phyloP scores from a whole-genome alignment of 257 asterid species.

The Salvia hispanica region DNA sequence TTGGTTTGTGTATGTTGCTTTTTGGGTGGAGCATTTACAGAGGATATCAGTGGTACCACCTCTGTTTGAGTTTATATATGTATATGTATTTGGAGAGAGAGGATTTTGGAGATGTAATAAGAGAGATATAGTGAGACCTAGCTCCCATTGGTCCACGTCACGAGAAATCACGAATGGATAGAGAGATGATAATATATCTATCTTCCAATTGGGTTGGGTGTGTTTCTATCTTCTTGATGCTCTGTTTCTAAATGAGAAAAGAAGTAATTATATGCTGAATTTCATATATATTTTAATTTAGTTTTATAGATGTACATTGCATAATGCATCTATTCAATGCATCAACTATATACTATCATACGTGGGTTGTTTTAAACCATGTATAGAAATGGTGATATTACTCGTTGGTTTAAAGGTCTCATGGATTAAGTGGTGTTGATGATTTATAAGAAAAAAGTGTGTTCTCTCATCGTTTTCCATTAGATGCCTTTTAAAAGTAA shows the following conservation, averaged over 20 bases:
- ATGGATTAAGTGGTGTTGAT: not conserved
- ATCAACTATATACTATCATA: not conserved
- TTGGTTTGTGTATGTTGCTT: not conserved
- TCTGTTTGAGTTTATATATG: not conserved
- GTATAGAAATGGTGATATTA: too few species aligned
- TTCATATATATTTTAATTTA: too few species aligned
- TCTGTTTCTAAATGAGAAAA: not conserved
- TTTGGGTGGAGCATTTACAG: constrained; percentile 23
- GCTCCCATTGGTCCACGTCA: constrained; percentile 58
- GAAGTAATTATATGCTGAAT: not conserved
- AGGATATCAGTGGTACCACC: not conserved
- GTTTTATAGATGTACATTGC: not conserved
- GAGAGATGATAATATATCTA: constrained; percentile 45
- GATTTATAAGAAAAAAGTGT: too few species aligned
- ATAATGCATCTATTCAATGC: not conserved
- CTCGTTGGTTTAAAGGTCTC: too few species aligned
- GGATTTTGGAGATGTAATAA: not conserved
- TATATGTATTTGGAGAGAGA: constrained; percentile 6
- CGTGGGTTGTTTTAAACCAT: not conserved
- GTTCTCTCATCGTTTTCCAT: not conserved
- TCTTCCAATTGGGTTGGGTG: not conserved
- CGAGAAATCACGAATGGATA: constrained; percentile 59
- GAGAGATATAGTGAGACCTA: constrained; percentile 17
- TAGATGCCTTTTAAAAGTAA: too few species aligned
- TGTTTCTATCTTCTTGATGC: not conserved